A percentile compares a stretch with the other conserved stretches of the same genome.
Evolutionary conservation across 257 asterid species (phyloP).

Genomic region (Handroanthus guayacan): DNA sequence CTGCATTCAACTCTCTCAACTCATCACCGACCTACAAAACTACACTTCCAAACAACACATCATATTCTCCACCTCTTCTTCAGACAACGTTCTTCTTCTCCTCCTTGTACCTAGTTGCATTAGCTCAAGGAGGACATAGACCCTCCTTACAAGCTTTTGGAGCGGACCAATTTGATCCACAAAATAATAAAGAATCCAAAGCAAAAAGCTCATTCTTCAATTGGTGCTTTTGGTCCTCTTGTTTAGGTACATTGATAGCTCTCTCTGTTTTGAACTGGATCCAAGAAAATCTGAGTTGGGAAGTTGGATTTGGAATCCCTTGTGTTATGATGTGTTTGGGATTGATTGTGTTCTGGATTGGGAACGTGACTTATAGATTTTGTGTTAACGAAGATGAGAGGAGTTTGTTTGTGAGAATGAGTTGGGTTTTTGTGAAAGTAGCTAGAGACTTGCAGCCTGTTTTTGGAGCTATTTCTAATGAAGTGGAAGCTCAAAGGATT

Average conservation of each 20-base stretch:
- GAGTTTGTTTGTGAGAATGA: constrained; percentile 43
- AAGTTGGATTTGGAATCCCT: constrained; percentile 68
- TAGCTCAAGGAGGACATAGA: constrained; percentile 36
- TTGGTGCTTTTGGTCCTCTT: constrained; percentile 54
- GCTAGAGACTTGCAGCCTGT: constrained; percentile 35
- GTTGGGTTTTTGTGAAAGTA: constrained; percentile 39
- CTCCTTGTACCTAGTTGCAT: constrained; percentile 31
- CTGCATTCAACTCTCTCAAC: too few species aligned
- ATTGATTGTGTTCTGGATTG: constrained; percentile 44
- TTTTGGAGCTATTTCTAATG: neutral
- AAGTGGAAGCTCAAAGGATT: constrained; percentile 29
- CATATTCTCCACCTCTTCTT: neutral
- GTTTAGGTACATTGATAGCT: constrained; percentile 39
- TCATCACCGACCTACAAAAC: too few species aligned
- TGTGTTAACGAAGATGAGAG: constrained; percentile 20
- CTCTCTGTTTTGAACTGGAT: constrained; percentile 51
- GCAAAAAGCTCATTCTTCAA: constrained; percentile 43
- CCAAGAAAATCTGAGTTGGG: constrained; percentile 68
- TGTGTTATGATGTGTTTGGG: constrained; percentile 53
- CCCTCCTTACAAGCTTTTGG: neutral
- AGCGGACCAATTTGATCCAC: neutral
- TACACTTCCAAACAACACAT: neutral
- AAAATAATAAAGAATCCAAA: neutral
- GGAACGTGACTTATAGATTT: constrained; percentile 52
- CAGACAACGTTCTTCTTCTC: neutral